Evolutionary conservation across 2,329 filamentous ascomycete genomes (phyloP).

Genomic region (Trichoderma oligosporum): DNA sequence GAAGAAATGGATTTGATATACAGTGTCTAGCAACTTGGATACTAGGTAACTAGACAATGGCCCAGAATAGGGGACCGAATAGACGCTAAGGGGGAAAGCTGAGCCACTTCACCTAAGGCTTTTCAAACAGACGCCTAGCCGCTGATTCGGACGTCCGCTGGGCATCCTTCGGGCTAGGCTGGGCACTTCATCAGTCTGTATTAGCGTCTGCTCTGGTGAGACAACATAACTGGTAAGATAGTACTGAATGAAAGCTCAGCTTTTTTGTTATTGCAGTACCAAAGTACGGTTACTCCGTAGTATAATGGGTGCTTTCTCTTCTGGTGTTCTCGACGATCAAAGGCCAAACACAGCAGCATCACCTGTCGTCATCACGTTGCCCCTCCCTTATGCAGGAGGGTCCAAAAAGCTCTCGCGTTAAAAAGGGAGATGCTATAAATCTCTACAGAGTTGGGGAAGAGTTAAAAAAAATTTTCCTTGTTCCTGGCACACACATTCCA

Average conservation of each 20-base stretch:
- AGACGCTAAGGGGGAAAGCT: slow-evolving; percentile 19
- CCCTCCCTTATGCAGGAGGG: slow-evolving; percentile 18
- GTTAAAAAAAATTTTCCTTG: not conserved
- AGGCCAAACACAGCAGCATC: slow-evolving; percentile 6
- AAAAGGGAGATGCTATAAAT: too few relatives aligned
- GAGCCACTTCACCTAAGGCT: slow-evolving; percentile 18
- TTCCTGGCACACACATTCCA: slow-evolving; percentile 6
- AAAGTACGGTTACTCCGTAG: not conserved
- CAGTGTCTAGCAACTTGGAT: slow-evolving; percentile 11
- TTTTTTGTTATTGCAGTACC: too few relatives aligned
- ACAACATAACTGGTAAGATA: too few relatives aligned
- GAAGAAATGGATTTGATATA: slow-evolving; percentile 3
- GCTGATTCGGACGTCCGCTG: not conserved
- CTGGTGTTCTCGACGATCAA: not conserved
- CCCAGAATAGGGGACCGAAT: slow-evolving; percentile 21
- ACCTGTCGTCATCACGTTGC: slow-evolving; percentile 20
- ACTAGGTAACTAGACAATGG: too few relatives aligned
- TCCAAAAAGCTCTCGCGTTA: slow-evolving; percentile 5
- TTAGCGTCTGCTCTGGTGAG: slow-evolving; percentile 18
- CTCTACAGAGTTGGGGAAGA: not conserved
- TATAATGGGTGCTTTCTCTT: not conserved
- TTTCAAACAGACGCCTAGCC: slow-evolving; percentile 2
- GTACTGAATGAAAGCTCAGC: slow-evolving; percentile 3
- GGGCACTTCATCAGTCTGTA: slow-evolving; percentile 1
- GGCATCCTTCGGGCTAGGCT: slow-evolving; percentile 13